Conservation (phyloP, 306 rosid genomes). For the Rosa chinensis region DNA sequence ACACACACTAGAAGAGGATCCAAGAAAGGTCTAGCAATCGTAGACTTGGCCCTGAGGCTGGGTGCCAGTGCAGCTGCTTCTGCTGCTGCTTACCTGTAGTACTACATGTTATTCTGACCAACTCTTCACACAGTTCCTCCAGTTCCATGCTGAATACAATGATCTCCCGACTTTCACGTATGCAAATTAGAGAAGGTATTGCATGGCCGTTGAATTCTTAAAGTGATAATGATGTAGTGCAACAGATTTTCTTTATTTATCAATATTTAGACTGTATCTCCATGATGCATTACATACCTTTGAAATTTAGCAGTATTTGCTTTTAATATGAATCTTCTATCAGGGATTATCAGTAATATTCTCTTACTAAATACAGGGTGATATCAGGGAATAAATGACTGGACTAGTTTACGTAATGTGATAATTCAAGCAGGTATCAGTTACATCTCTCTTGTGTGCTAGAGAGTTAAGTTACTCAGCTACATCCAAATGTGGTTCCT, state of each 20-base stretch:
- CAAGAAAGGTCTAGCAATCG: slow-evolving; percentile 47
- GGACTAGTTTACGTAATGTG: too few species aligned
- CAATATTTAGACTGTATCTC: too few species aligned
- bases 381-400: too few species aligned
- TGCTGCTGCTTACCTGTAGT: slow-evolving; percentile 34
- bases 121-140: slow-evolving; percentile 69
- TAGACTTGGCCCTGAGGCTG: slow-evolving; percentile 45
- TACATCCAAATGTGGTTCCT: too few species aligned
- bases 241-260: too few species aligned
- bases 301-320: not conserved
- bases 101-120: slow-evolving; percentile 45
- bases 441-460: too few species aligned
- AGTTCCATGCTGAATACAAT: slow-evolving; percentile 58
- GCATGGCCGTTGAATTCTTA: not conserved
- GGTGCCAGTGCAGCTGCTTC: slow-evolving; percentile 44
- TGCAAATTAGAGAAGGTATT: not conserved
- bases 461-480: too few species aligned
- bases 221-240: not conserved
- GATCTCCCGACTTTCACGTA: slow-evolving; percentile 55
- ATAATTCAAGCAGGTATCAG: too few species aligned
- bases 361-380: too few species aligned
- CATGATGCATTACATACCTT: too few species aligned
- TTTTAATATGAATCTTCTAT: too few species aligned
- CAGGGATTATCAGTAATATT: too few species aligned
- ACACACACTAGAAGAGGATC: slow-evolving; percentile 23